Conservation (phyloP, 2,329 filamentous ascomycete species). For the Falciphora oryzae region DNA sequence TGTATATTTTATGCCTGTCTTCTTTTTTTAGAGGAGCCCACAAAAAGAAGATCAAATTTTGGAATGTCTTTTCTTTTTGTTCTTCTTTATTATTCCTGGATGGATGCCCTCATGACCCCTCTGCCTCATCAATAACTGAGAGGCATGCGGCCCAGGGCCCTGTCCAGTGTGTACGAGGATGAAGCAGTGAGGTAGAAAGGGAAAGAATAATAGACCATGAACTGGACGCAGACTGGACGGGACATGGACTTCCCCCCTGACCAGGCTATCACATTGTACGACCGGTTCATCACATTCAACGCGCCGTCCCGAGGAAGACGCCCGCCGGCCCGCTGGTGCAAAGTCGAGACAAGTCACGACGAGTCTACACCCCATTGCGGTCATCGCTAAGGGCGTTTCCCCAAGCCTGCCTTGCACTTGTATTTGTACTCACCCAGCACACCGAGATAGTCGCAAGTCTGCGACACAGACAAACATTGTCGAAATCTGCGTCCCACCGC, state of each 20-base stretch:
- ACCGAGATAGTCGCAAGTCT: background rate
- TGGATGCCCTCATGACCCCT: background rate
- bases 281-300: background rate
- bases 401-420: background rate
- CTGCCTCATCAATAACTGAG: background rate
- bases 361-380: background rate
- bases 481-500: background rate
- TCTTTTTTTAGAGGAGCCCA: background rate
- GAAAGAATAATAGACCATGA: background rate
- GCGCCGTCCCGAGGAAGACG: background rate
- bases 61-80: background rate
- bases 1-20: background rate
- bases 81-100: background rate
- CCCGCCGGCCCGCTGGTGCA: too few species aligned
- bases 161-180: background rate
- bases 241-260: background rate
- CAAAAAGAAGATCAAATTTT: background rate
- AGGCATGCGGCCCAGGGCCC: background rate
- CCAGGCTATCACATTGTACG: background rate
- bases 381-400: background rate
- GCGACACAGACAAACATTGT: background rate
- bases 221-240: background rate
- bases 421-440: background rate
- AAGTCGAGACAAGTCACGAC: background rate
- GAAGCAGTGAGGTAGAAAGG: background rate